Evolutionary conservation across 1,284 basidiomycete species (phyloP).

Genomic region (Leccinum subspadiceum): DNA sequence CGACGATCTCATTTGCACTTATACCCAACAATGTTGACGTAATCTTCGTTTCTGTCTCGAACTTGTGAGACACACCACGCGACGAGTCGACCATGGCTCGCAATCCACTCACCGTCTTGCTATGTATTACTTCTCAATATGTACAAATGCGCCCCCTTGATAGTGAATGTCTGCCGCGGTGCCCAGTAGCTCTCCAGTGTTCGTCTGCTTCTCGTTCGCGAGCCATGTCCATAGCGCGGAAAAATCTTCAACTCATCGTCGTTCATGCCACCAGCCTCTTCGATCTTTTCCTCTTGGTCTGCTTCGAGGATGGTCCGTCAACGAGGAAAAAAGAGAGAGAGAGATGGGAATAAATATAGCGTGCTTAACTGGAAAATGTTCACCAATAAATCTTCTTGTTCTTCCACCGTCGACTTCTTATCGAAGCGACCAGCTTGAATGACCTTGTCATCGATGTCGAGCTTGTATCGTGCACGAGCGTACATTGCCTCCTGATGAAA

Average conservation of each 20-base stretch:
- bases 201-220: no score
- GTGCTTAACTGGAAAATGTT: constrained; percentile 30
- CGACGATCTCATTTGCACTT: no score
- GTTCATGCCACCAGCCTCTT: constrained; percentile 93
- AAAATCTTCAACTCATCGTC: constrained; percentile 55
- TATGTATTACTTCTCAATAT: no score
- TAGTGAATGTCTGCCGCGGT: no score
- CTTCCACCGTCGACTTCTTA: constrained; percentile 96
- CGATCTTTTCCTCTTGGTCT: constrained; percentile 89
- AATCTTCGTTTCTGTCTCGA: no score
- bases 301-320: constrained; percentile 83
- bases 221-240: no score
- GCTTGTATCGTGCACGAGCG: constrained; percentile 91
- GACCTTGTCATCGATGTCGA: constrained; percentile 99
- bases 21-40: no score
- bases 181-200: no score
- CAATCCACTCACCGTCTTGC: no score
- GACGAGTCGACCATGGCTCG: no score
- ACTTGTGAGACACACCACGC: no score
- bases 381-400: constrained; percentile 93
- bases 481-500: constrained; percentile 97
- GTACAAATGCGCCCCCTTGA: no score
- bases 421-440: constrained; percentile 99
- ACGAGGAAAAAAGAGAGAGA: constrained; percentile 4
- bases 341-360: neutral